These are phyloP conservation scores for Torrubiellomyces zombiae DNA, from an alignment of 2,329 filamentous ascomycete genomes.

Conservation along the genomic window DNA sequence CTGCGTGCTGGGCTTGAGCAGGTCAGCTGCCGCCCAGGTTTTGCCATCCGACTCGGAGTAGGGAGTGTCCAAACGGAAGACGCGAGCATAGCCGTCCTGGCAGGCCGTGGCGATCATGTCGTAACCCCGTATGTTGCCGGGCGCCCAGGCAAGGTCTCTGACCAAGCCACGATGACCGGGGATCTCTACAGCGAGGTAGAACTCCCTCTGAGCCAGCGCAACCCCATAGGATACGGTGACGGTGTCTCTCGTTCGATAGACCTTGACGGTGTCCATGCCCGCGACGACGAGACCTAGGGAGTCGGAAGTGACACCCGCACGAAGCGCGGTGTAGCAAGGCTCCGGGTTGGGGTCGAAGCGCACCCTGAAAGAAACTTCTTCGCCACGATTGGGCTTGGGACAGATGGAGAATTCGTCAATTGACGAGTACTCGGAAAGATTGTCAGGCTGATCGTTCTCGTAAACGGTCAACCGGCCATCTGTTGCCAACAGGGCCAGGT, in stretches of 20 bases:
- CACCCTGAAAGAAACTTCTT: slow-evolving; percentile 75
- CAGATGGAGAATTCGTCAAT: slow-evolving; percentile 65
- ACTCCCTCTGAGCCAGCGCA: slow-evolving; percentile 48
- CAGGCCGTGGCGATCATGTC: slow-evolving; percentile 85
- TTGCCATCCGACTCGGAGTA: slow-evolving; percentile 27
- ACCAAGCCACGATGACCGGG: slow-evolving; percentile 60
- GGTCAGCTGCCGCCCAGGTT: slow-evolving; percentile 30
- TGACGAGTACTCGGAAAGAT: slow-evolving; percentile 56
- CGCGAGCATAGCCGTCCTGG: slow-evolving; percentile 76
- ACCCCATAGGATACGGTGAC: slow-evolving; percentile 33
- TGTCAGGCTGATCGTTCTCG: slow-evolving; percentile 75
- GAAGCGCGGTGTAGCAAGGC: slow-evolving; percentile 59
- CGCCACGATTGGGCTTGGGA: slow-evolving; percentile 54
- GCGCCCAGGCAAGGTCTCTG: slow-evolving; percentile 81
- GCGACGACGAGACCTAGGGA: slow-evolving; percentile 71
- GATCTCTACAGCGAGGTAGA: slow-evolving; percentile 71
- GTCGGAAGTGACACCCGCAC: slow-evolving; percentile 67
- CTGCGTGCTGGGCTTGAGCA: slow-evolving; percentile 19
- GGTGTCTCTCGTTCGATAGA: slow-evolving; percentile 61
- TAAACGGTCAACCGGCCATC: slow-evolving; percentile 67
- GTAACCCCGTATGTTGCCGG: slow-evolving; percentile 76
- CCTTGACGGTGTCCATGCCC: slow-evolving; percentile 64
- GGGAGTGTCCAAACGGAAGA: slow-evolving; percentile 65
- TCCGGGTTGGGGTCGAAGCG: slow-evolving; percentile 79
- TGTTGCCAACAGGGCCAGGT: slow-evolving; percentile 68